A percentile compares a stretch with the other conserved stretches of the same genome.
These are phyloP conservation scores for Fusarium sp. DNA, from an alignment of 2,329 filamentous ascomycete species.

Conservation along the genomic window DNA sequence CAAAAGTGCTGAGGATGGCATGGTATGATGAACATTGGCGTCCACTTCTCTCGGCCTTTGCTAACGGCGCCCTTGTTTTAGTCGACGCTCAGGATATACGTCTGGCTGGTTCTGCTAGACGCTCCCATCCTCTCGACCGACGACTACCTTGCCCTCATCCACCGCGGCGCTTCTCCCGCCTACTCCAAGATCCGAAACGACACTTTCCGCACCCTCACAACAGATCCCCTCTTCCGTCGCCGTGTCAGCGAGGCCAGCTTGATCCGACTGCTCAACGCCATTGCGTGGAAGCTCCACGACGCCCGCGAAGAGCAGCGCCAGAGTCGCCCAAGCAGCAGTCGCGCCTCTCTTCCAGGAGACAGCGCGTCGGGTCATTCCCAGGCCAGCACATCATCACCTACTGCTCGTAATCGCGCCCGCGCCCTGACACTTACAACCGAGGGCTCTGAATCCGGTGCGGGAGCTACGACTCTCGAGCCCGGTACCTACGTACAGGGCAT, in stretches of 20 bases:
- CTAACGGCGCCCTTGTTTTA: conserved; percentile 50
- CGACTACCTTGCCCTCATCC: conserved; percentile 88
- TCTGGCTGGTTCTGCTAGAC: conserved; percentile 95
- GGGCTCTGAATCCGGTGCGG: conserved; percentile 69
- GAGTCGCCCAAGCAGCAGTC: conserved; percentile 54
- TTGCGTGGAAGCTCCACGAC: conserved; percentile 94
- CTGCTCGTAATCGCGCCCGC: conserved; percentile 64
- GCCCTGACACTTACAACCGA: conserved; percentile 72
- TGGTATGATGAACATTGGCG: conserved; percentile 65
- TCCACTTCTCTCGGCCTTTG: background rate
- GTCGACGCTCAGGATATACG: conserved; percentile 94
- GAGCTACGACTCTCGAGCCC: conserved; percentile 68
- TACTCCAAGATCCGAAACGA: conserved; percentile 99
- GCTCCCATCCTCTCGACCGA: conserved; percentile 87
- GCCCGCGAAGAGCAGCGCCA: conserved; percentile 66
- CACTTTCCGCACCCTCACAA: conserved; percentile 95
- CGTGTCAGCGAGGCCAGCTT: conserved; percentile 95
- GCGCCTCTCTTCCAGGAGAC: conserved; percentile 49
- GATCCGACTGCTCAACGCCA: conserved; percentile 92
- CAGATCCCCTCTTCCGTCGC: conserved; percentile 95
- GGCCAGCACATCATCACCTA: conserved; percentile 56
- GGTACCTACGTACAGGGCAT: conserved; percentile 98
- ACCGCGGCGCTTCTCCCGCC: conserved; percentile 91
- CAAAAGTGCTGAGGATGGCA: conserved; percentile 82
- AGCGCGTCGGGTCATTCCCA: conserved; percentile 51